Evolutionary conservation across 257 asterid genomes (phyloP), one percentile per base, ranked within the genome.

Genomic region (Cynanchum wilfordii): DNA sequence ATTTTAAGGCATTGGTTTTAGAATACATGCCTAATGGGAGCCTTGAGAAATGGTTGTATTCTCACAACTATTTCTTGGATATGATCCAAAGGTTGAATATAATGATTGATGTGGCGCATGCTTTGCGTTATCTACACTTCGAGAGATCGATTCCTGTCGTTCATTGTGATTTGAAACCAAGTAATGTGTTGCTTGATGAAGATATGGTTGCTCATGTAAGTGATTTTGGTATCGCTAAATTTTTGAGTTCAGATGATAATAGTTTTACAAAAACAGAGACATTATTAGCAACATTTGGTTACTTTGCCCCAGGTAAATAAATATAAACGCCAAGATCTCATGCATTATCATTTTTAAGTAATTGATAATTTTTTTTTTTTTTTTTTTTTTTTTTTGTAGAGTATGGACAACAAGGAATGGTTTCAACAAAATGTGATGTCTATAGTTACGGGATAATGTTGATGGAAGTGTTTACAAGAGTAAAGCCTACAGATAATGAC

Each of bases 391-490:
- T n/a, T n/a, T n/a, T n/a, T n/a, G 16, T 50, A 50, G 16, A 50
- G 19, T 50, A 12, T 50, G 55, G 19, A 50, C 55, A 50, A 12
- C 55, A 50, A 10, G 44, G 70, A 66, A 29, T 40, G 7, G 55
- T 66, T 20, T 66, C 70, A n/a, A 66, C 51, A 38, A 65, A 47
- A 65, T 38, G 69, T 24, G 69, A 65, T 15, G 44, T 65, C 13
- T 65, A 65, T 12, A 66, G 70, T 40, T 66, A 40, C 22, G 70
- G 70, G 22, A 42, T 42, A 29, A 42, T 66, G 70, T 30, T 66
- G 17, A 66, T 66, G 33, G 70, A 66, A 66, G 36, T n/a, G 19
- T 44, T 66, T 52, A 66, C 71, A 0, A 42, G 71, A 66, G 2
- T 11, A 20, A 66, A 45, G 71, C 71, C 38, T 3, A 33, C 54